Percentiles rank a stretch among this genome's conserved stretches.
These are phyloP conservation scores for Sarocladium brachiariae DNA, from an alignment of 2,329 filamentous ascomycete species.

Conservation along the genomic window DNA sequence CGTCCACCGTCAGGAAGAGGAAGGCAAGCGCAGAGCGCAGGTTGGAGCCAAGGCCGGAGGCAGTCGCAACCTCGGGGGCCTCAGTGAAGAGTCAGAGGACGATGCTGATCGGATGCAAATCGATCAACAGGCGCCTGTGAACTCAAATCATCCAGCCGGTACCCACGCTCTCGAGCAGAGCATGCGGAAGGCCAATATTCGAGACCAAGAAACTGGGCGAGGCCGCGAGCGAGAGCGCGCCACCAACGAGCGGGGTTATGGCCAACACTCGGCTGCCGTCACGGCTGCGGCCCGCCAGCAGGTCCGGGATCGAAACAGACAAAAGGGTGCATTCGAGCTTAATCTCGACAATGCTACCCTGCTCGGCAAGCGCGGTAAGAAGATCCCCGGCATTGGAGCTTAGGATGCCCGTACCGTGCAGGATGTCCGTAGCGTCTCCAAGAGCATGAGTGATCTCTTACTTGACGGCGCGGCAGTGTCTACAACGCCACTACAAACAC, in stretches of 20 bases:
- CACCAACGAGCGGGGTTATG: conserved; percentile 62
- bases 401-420: conserved; percentile 19
- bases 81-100: conserved; percentile 62
- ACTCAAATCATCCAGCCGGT: conserved; percentile 46
- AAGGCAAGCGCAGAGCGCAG: conserved; percentile 85
- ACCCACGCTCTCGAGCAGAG: conserved; percentile 76
- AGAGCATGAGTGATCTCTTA: neutral
- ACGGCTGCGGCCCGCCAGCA: conserved; percentile 78
- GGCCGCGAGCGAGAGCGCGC: conserved; percentile 25
- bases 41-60: conserved; percentile 63
- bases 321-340: conserved; percentile 83
- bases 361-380: conserved; percentile 62
- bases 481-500: neutral
- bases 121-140: conserved; percentile 46
- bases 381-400: conserved; percentile 39
- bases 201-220: conserved; percentile 34
- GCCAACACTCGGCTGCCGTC: conserved; percentile 79
- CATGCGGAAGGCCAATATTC: conserved; percentile 75
- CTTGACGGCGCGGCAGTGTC: neutral
- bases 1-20: conserved; percentile 93
- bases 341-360: conserved; percentile 87
- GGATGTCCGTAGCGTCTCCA: neutral
- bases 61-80: conserved; percentile 48
- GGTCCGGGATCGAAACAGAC: conserved; percentile 58
- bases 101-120: conserved; percentile 57